phyloP scores from a whole-genome alignment of 768 basidiomycete species.

The Tephrocybe sp. region DNA sequence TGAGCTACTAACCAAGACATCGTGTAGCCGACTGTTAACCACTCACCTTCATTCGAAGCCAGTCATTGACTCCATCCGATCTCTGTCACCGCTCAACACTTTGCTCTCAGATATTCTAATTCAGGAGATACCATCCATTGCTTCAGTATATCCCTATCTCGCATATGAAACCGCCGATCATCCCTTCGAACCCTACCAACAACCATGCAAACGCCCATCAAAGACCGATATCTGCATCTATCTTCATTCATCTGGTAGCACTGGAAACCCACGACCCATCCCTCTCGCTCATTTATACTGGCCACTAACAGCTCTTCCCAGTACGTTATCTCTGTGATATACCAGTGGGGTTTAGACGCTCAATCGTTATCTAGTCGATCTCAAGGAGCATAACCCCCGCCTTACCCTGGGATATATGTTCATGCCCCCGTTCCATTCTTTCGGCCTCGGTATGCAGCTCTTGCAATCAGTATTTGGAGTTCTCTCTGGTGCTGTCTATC shows the following conservation, averaged over 20 bases:
- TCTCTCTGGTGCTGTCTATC: conserved; percentile 27
- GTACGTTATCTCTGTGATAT: conserved; percentile 20
- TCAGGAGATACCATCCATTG: conserved; percentile 27
- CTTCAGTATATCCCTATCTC: conserved; percentile 17
- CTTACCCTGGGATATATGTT: not conserved
- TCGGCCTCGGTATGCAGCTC: conserved; percentile 31
- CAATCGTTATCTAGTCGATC: not conserved
- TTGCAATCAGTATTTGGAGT: conserved; percentile 27
- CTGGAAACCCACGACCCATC: conserved; percentile 39
- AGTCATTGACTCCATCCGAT: conserved; percentile 28
- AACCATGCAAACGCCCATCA: conserved; percentile 4
- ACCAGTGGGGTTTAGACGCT: not conserved
- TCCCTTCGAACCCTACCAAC: conserved; percentile 12
- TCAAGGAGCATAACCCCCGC: not conserved
- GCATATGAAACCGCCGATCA: conserved; percentile 13
- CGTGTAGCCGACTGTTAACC: conserved; percentile 37
- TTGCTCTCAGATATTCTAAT: conserved; percentile 26
- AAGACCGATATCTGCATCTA: conserved; percentile 21
- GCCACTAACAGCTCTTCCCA: conserved; percentile 19
- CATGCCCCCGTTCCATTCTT: conserved; percentile 41
- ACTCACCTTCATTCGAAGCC: conserved; percentile 27
- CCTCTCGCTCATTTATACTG: conserved; percentile 24
- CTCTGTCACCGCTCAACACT: conserved; percentile 17
- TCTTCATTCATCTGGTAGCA: conserved; percentile 41
- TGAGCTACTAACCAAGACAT: conserved; percentile 35